Evolutionary conservation across 2,329 filamentous ascomycete species (phyloP).

Genomic region (Amesomyces nigricolor): DNA sequence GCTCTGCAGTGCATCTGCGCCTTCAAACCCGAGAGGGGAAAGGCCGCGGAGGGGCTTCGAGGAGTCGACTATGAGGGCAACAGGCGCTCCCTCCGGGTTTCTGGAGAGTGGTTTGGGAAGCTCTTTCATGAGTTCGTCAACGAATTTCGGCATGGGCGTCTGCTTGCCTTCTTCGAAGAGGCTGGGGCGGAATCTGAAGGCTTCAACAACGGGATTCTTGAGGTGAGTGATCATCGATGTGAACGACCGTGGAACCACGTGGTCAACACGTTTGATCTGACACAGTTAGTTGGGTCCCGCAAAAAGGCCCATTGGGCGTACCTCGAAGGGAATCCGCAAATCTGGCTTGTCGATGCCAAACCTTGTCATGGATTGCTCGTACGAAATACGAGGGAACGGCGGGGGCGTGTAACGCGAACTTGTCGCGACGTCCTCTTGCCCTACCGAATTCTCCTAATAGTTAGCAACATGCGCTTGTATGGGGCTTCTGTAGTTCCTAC

Average conservation of each 20-base stretch:
- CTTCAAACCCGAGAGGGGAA: conserved; percentile 70
- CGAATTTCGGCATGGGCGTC: conserved; percentile 39
- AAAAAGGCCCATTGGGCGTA: conserved; percentile 31
- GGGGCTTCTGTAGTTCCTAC: conserved; percentile 4
- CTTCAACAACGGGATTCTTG: conserved; percentile 65
- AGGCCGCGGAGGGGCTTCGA: conserved; percentile 71
- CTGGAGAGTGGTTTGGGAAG: conserved; percentile 54
- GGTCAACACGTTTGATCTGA: conserved; percentile 61
- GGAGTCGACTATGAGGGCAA: conserved; percentile 69
- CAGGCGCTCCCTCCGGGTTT: conserved; percentile 73
- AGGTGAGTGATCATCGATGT: conserved; percentile 69
- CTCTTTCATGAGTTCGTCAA: conserved; percentile 64
- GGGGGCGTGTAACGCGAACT: conserved; percentile 14
- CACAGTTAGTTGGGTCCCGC: conserved; percentile 9
- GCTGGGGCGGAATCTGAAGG: conserved; percentile 60
- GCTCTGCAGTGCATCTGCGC: conserved; percentile 43
- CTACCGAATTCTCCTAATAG: background rate
- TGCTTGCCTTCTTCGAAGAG: background rate
- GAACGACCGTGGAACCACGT: conserved; percentile 58
- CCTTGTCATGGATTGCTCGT: conserved; percentile 68
- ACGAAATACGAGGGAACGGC: conserved; percentile 58
- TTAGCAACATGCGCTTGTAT: background rate
- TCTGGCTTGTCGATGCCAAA: conserved; percentile 95
- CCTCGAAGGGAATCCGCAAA: conserved; percentile 63
- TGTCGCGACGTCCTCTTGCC: background rate